A percentile compares a stretch with the other conserved stretches of the same genome.
phyloP scores from a whole-genome alignment of 495 filamentous ascomycete species.

The Delitschia confertaspora region DNA sequence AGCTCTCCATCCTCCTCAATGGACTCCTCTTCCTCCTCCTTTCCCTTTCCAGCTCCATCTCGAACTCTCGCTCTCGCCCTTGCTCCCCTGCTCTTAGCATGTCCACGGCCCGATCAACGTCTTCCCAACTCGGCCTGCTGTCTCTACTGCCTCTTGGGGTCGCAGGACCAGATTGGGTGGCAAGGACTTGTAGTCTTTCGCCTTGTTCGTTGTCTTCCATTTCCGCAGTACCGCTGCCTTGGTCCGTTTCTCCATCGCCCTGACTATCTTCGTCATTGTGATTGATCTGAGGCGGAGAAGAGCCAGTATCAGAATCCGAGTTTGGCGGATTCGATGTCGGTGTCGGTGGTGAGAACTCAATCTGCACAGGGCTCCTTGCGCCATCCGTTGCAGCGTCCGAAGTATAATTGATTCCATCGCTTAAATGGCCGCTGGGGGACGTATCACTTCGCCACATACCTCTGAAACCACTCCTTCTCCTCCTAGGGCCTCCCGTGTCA shows the following conservation, averaged over 20 bases:
- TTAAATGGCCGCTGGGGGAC: conserved; percentile 29
- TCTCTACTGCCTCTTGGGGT: conserved; percentile 29
- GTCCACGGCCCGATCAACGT: conserved; percentile 20
- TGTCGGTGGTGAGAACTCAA: conserved; percentile 43
- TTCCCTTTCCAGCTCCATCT: not conserved
- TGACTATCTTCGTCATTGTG: conserved; percentile 23
- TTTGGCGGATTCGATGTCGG: conserved; percentile 28
- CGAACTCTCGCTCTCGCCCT: conserved; percentile 2
- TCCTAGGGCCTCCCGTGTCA: conserved; percentile 29
- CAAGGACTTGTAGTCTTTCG: conserved; percentile 8
- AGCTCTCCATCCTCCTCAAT: conserved; percentile 13
- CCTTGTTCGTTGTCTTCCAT: conserved; percentile 4
- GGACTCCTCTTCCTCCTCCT: conserved; percentile 14
- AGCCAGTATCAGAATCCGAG: not conserved
- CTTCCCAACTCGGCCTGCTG: conserved; percentile 23
- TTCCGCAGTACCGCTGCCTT: too few species aligned
- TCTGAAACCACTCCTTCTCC: conserved; percentile 10
- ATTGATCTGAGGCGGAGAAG: conserved; percentile 7
- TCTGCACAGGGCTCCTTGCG: conserved; percentile 33
- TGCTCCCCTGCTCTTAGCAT: conserved; percentile 16
- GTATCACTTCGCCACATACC: conserved; percentile 27
- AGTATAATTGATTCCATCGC: conserved; percentile 28
- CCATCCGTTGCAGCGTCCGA: conserved; percentile 39
- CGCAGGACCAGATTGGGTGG: conserved; percentile 31
- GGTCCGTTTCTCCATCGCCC: conserved; percentile 3